Percentiles rank a stretch among this genome's conserved stretches.
These are phyloP conservation scores for Hebeloma cylindrosporum DNA, from an alignment of 768 basidiomycete species.

Conservation along the genomic window DNA sequence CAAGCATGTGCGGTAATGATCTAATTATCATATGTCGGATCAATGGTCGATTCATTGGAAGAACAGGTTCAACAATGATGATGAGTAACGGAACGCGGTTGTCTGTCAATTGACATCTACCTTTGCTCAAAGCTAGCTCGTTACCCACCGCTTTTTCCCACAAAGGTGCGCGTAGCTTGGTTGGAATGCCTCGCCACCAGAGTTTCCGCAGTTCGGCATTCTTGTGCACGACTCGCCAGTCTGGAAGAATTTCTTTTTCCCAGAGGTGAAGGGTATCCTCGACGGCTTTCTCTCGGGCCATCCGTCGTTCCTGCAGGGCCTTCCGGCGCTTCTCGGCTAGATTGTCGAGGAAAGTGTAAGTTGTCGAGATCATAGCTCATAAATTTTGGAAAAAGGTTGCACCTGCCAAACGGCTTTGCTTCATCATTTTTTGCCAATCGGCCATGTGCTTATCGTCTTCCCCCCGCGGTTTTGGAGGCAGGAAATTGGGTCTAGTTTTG, in stretches of 20 bases:
- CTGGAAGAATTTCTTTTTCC: conserved; percentile 78
- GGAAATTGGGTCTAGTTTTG: conserved; percentile 77
- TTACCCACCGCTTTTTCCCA: conserved; percentile 91
- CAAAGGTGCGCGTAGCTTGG: conserved; percentile 73
- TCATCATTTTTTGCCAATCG: conserved; percentile 90
- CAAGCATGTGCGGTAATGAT: conserved; percentile 69
- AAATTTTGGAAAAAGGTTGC: conserved; percentile 3
- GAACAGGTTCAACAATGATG: conserved; percentile 1
- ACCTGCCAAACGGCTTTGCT: conserved; percentile 74
- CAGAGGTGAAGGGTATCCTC: conserved; percentile 72
- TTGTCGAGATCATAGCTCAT: background rate
- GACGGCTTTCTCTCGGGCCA: conserved; percentile 62
- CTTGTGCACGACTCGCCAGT: conserved; percentile 75
- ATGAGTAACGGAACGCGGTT: conserved; percentile 16
- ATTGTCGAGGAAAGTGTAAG: background rate
- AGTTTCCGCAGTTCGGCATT: conserved; percentile 64
- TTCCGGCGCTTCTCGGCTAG: conserved; percentile 72
- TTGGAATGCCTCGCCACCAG: conserved; percentile 91
- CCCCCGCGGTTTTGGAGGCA: conserved; percentile 78
- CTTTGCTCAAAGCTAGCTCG: conserved; percentile 77
- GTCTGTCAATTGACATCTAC: conserved; percentile 35
- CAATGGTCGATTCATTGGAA: conserved; percentile 7
- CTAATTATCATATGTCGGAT: conserved; percentile 35
- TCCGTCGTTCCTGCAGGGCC: conserved; percentile 59
- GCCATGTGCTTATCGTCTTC: conserved; percentile 85